Base-by-base conservation (phyloP, 768 basidiomycete species). In the Termitomyces sp. region DNA sequence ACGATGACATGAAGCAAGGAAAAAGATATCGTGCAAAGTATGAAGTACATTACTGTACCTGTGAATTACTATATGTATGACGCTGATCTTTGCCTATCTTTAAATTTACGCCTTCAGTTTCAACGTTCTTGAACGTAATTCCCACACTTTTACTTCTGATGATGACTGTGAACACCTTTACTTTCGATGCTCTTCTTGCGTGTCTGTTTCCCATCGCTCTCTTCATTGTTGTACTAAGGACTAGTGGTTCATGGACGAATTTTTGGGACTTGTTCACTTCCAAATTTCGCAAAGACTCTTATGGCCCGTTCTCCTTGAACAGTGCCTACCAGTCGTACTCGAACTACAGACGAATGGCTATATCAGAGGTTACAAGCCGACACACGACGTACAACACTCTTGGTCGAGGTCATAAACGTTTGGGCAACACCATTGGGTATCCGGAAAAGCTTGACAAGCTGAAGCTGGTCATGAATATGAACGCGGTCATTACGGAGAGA, bases 401-500 rank as follows among this genome's bases (percentile, higher is more conserved):
- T 31, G 68, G 73, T 16, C 71, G 80, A 5, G 64, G 64, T 0
- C 76, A 81, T 60, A 82, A 76, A 60, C 75, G 76, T 9, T 62
- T 83, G 4, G 81, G 76, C 0, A 75, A 75, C 63, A 71, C 70
- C 18, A 72, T 85, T 40, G 80, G 82, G 1, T 86, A 86, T 60
- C 68, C 78, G 5, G 67, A 65, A 20, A 86, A 86, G 63, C 69
- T 86, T 15, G 71, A 79, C 15, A 67, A 59, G 18, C 68, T 81
- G 5, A 68, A 72, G 52, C 67, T 70, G 40, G 71, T 77, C 31
- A 76, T 76, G 2, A 63, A 66, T 18, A 56, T 72, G 44, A 79
- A 79, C 55, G 62, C 71, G 5, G 63, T 58, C 2, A 57, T 80
- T 32, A 69, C 76, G 10, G 66, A 70, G 18, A 69, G 66, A 0